These are phyloP conservation scores for Solanum medicagineum DNA, from an alignment of 257 asterid species.

Conservation along the genomic window DNA sequence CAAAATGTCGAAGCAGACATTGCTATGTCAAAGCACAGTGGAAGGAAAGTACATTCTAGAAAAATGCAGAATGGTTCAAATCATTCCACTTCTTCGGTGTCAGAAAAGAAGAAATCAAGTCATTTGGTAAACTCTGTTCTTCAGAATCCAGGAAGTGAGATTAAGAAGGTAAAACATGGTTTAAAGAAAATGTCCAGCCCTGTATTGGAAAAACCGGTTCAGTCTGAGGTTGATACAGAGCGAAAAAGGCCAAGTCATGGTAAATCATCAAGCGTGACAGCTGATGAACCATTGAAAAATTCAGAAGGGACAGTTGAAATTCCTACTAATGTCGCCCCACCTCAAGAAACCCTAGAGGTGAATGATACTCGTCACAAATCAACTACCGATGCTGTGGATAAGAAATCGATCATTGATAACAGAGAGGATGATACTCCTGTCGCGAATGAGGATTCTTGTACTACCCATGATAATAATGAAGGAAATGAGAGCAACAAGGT, in stretches of 20 bases:
- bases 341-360: background rate
- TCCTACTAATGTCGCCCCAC: background rate
- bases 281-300: background rate
- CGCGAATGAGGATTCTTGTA: background rate
- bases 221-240: constrained; percentile 13
- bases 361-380: background rate
- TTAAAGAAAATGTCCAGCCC: constrained; percentile 20
- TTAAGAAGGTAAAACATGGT: constrained; percentile 17
- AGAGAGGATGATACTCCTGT: background rate
- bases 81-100: constrained; percentile 2
- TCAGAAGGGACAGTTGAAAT: background rate
- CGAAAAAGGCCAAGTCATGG: constrained; percentile 5
- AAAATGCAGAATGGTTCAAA: constrained; percentile 5
- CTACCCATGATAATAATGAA: constrained; percentile 21
- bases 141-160: constrained; percentile 22
- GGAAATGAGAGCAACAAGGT: constrained; percentile 11
- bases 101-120: constrained; percentile 24
- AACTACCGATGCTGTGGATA: background rate
- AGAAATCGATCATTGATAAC: background rate
- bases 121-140: constrained; percentile 2
- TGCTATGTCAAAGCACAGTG: constrained; percentile 10
- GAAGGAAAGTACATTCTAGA: constrained; percentile 8
- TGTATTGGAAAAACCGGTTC: background rate
- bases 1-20: constrained; percentile 8
- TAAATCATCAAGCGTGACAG: constrained; percentile 3